These are phyloP conservation scores for Westerdykella sp. DNA, from an alignment of 2,329 filamentous ascomycete species.

Conservation along the genomic window DNA sequence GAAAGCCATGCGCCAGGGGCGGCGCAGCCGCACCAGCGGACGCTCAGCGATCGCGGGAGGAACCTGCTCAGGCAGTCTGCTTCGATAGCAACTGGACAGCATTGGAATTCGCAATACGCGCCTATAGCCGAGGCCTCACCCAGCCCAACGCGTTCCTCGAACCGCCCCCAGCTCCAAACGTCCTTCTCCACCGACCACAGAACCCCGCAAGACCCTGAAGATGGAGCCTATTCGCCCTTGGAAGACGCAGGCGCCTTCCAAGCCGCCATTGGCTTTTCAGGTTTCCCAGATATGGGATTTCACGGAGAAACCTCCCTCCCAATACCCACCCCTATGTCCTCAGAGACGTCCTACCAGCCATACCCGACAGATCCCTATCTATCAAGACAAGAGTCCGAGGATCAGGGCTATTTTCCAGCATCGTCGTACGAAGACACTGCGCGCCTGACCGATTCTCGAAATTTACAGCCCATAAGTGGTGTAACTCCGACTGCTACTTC, in stretches of 20 bases:
- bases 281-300: constrained; percentile 43
- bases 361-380: constrained; percentile 35
- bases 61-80: constrained; percentile 42
- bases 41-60: constrained; percentile 46
- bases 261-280: constrained; percentile 40
- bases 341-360: constrained; percentile 44
- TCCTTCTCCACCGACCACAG: constrained; percentile 22
- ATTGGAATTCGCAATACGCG: constrained; percentile 45
- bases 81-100: constrained; percentile 37
- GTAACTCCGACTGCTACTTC: constrained; percentile 35
- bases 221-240: constrained; percentile 39
- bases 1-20: constrained; percentile 21
- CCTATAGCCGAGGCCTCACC: constrained; percentile 50
- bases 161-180: constrained; percentile 34
- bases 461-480: constrained; percentile 53
- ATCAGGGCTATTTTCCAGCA: constrained; percentile 48
- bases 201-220: constrained; percentile 30
- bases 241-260: constrained; percentile 44
- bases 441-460: constrained; percentile 52
- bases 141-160: constrained; percentile 35
- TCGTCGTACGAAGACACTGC: constrained; percentile 52
- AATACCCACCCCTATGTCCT: constrained; percentile 28
- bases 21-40: constrained; percentile 37
- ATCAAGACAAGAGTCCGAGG: constrained; percentile 38
- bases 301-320: constrained; percentile 35